phyloP scores from a whole-genome alignment of 2,329 filamentous ascomycete species.

The Colletotrichum brevisporum region DNA sequence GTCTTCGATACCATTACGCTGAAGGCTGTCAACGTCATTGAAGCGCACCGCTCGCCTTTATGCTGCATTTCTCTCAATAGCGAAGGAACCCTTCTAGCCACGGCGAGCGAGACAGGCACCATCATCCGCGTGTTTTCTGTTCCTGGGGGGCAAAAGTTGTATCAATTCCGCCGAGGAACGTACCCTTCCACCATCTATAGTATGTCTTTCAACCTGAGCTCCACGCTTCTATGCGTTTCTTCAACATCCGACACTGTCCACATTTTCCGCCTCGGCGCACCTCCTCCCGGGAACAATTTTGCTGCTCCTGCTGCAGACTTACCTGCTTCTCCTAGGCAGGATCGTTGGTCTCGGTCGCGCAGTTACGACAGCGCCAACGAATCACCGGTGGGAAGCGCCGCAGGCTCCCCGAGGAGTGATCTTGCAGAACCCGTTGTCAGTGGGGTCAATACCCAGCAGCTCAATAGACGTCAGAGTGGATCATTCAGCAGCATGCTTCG shows the following conservation, averaged over 20 bases:
- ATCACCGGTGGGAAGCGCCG: constrained; percentile 59
- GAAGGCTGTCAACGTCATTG: constrained; percentile 94
- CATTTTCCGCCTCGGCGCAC: constrained; percentile 84
- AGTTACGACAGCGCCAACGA: constrained; percentile 70
- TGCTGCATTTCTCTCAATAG: constrained; percentile 93
- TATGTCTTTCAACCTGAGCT: constrained; percentile 98
- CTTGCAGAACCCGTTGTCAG: constrained; percentile 54
- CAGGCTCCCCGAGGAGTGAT: constrained; percentile 64
- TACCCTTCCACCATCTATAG: constrained; percentile 97
- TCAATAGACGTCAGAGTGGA: constrained; percentile 72
- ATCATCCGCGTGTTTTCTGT: constrained; percentile 97
- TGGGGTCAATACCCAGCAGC: constrained; percentile 46
- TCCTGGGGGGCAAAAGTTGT: constrained; percentile 91
- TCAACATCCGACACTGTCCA: constrained; percentile 97
- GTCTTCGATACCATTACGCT: constrained; percentile 92
- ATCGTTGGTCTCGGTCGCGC: constrained; percentile 67
- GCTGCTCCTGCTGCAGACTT: constrained; percentile 54
- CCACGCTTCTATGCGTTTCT: constrained; percentile 93
- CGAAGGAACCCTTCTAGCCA: constrained; percentile 92
- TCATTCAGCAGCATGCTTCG: constrained; percentile 92
- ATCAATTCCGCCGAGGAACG: constrained; percentile 94
- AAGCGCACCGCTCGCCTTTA: constrained; percentile 92
- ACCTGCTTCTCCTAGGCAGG: constrained; percentile 58
- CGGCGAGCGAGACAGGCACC: constrained; percentile 96
- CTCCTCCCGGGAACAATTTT: constrained; percentile 52